Percentiles rank a stretch among this genome's conserved stretches.
Evolutionary conservation across 2,329 filamentous ascomycete genomes (phyloP).

Genomic region (Colletotrichum navitas): DNA sequence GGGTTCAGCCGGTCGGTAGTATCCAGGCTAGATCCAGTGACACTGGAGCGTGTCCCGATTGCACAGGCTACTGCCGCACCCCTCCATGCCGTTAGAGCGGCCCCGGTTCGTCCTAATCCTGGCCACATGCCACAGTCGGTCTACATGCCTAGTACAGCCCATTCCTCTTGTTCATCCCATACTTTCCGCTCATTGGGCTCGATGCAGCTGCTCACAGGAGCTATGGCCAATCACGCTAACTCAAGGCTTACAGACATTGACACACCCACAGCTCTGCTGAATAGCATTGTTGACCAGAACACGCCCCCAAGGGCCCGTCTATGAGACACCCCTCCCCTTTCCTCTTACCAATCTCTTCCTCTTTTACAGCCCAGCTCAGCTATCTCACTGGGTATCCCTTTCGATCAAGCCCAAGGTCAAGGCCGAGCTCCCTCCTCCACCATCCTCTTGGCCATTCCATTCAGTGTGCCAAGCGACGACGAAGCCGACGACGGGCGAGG

Average conservation of each 20-base stretch:
- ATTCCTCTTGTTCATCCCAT: constrained; percentile 37
- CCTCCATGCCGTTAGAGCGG: constrained; percentile 40
- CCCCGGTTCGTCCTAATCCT: constrained; percentile 37
- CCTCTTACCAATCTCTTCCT: neutral
- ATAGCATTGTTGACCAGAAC: neutral
- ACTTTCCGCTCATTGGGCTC: constrained; percentile 38
- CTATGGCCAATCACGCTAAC: constrained; percentile 44
- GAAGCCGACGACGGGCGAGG: neutral
- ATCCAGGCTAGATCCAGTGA: constrained; percentile 41
- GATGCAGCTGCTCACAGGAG: constrained; percentile 34
- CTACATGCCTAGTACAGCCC: constrained; percentile 6
- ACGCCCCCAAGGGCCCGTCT: constrained; percentile 6
- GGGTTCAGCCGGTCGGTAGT: constrained; percentile 42
- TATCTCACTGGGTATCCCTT: neutral
- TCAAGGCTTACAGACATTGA: constrained; percentile 37
- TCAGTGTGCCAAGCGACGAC: constrained; percentile 13
- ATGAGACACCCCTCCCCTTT: neutral
- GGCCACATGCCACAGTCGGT: constrained; percentile 38
- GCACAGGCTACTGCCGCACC: constrained; percentile 39
- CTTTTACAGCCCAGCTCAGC: neutral
- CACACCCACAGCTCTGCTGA: constrained; percentile 8
- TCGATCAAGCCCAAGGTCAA: constrained; percentile 10
- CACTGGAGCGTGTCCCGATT: constrained; percentile 40
- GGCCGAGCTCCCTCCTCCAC: constrained; percentile 8
- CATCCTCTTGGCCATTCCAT: neutral